Evolutionary conservation across 164 flowering plant genomes (phyloP).

Genomic region (Chimonanthus salicifolius): DNA sequence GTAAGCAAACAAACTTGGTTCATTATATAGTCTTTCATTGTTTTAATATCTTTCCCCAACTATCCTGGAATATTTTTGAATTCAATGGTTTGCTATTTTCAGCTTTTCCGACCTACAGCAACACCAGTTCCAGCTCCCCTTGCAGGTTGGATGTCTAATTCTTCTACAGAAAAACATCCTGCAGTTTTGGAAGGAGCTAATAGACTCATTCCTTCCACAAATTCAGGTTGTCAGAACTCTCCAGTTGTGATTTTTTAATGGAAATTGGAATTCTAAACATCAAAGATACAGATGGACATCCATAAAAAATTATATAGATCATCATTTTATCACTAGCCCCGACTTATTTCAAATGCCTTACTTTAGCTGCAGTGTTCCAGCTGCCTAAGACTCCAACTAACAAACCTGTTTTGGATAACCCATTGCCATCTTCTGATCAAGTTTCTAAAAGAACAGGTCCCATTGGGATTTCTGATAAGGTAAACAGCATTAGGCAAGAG

Average conservation of each 20-base stretch:
- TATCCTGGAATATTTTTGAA: constrained; percentile 1
- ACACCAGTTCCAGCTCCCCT: constrained; percentile 31
- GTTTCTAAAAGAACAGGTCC: constrained; percentile 72
- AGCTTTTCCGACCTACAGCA: constrained; percentile 42
- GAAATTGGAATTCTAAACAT: background rate
- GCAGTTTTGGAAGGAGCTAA: constrained; percentile 12
- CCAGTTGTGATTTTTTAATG: background rate
- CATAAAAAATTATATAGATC: background rate
- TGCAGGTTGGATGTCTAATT: constrained; percentile 38
- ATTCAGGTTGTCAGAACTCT: constrained; percentile 28
- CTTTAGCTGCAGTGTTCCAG: constrained; percentile 25
- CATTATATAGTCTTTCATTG: background rate
- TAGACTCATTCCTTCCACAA: constrained; percentile 27
- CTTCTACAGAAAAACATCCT: constrained; percentile 30
- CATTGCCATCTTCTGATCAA: constrained; percentile 81
- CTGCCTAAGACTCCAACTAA: constrained; percentile 68
- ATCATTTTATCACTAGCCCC: background rate
- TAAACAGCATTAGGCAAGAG: constrained; percentile 10
- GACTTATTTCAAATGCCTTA: constrained; percentile 1
- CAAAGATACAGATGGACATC: no score
- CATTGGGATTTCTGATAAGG: constrained; percentile 87
- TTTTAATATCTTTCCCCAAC: background rate
- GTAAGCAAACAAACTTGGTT: constrained; percentile 10
- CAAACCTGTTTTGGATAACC: constrained; percentile 68
- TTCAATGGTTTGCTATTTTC: constrained; percentile 4